phyloP scores from a whole-genome alignment of 129 eudicot species.

The Arctium minus region DNA sequence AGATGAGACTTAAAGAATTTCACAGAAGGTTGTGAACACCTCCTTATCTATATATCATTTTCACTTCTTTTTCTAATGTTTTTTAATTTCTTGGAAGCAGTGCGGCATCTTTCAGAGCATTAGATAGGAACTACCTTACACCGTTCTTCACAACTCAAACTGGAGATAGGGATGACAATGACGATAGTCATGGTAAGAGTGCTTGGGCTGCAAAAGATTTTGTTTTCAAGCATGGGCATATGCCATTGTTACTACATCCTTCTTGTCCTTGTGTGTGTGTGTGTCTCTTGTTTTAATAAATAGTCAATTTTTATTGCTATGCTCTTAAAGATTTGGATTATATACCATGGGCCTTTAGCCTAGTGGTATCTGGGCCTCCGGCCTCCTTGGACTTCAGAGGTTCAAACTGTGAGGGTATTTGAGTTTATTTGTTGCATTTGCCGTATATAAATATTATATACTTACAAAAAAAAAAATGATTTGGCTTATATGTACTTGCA shows the following conservation, averaged over 20 bases:
- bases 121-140: slow-evolving; percentile 93
- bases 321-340: not conserved
- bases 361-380: not conserved
- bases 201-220: not conserved
- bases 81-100: slow-evolving; percentile 35
- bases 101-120: slow-evolving; percentile 77
- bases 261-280: too few relatives aligned
- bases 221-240: not conserved
- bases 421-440: not conserved
- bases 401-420: not conserved
- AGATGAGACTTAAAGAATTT: slow-evolving; percentile 91
- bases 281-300: not conserved
- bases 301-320: not conserved
- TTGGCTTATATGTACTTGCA: not conserved
- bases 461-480: not conserved
- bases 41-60: not conserved
- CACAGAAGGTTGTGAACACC: slow-evolving; percentile 57
- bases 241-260: not conserved
- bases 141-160: slow-evolving; percentile 94
- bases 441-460: too few relatives aligned
- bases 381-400: not conserved
- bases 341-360: not conserved
- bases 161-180: slow-evolving; percentile 72
- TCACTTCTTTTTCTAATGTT: not conserved
- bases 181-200: slow-evolving; percentile 41